phyloP scores from a whole-genome alignment of 2,329 filamentous ascomycete genomes.

The Lasiodiplodia gonubiensis region DNA sequence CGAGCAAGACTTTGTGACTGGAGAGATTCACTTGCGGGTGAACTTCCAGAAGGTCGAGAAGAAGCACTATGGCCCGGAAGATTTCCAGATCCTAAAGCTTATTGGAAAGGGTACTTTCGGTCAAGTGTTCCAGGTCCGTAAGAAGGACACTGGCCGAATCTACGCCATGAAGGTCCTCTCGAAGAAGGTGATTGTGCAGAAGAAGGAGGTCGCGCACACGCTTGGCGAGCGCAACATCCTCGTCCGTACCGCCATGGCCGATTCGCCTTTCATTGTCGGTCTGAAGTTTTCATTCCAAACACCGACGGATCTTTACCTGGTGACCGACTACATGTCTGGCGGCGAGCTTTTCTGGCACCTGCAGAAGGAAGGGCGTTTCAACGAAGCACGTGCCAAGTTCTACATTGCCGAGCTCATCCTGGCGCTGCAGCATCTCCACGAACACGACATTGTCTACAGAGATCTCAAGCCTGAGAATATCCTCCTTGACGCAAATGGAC shows the following conservation, averaged over 20 bases:
- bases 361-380: slow-evolving; percentile 94
- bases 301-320: slow-evolving; percentile 93
- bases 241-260: slow-evolving; percentile 91
- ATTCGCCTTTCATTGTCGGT: slow-evolving; percentile 96
- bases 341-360: slow-evolving; percentile 98
- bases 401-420: slow-evolving; percentile 98
- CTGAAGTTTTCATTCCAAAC: slow-evolving; percentile 99
- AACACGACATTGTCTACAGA: slow-evolving; percentile 97
- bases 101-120: slow-evolving; percentile 99
- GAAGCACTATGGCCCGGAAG: slow-evolving; percentile 90
- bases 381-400: slow-evolving; percentile 94
- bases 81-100: slow-evolving; percentile 94
- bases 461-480: slow-evolving; percentile 99
- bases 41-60: slow-evolving; percentile 85
- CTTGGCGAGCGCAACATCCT: slow-evolving; percentile 97
- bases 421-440: slow-evolving; percentile 91
- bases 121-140: slow-evolving; percentile 97
- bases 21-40: slow-evolving; percentile 88
- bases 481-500: slow-evolving; percentile 91
- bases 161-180: slow-evolving; percentile 99
- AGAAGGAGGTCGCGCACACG: slow-evolving; percentile 98
- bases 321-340: slow-evolving; percentile 99
- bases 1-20: slow-evolving; percentile 76
- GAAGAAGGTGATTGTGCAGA: slow-evolving; percentile 99
- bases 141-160: slow-evolving; percentile 93